Evolutionary conservation across 805 yeast species (phyloP).

Genomic region (Candida silvicultrix): DNA sequence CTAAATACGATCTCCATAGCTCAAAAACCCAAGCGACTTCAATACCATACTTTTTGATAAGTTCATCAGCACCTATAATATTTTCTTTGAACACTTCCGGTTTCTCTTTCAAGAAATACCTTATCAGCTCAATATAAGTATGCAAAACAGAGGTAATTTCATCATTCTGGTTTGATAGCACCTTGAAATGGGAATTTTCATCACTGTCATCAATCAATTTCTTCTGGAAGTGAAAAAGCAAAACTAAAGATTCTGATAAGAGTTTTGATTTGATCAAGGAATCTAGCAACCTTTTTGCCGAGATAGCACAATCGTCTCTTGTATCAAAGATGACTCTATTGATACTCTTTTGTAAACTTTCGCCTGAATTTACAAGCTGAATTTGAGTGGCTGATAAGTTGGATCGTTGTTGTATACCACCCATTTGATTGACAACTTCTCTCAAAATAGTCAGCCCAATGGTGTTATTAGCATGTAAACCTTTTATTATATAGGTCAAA

Average conservation of each 20-base stretch:
- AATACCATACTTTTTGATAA: slow-evolving; percentile 38
- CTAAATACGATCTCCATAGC: slow-evolving; percentile 56
- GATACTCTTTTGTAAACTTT: slow-evolving; percentile 47
- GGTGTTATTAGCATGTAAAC: slow-evolving; percentile 52
- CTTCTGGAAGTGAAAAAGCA: slow-evolving; percentile 46
- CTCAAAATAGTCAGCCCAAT: slow-evolving; percentile 58
- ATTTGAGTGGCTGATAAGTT: slow-evolving; percentile 66
- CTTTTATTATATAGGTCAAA: slow-evolving; percentile 51
- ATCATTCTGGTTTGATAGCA: slow-evolving; percentile 65
- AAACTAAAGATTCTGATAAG: slow-evolving; percentile 58
- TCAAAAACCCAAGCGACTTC: slow-evolving; percentile 66
- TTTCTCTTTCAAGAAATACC: slow-evolving; percentile 36
- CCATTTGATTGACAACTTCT: slow-evolving; percentile 65
- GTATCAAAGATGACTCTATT: slow-evolving; percentile 46
- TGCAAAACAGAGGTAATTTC: slow-evolving; percentile 64
- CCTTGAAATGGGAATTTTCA: slow-evolving; percentile 51
- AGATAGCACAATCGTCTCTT: slow-evolving; percentile 38
- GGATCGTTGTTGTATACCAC: slow-evolving; percentile 67
- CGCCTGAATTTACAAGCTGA: slow-evolving; percentile 57
- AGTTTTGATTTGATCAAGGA: slow-evolving; percentile 36
- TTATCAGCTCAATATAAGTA: slow-evolving; percentile 53
- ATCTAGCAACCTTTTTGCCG: slow-evolving; percentile 46
- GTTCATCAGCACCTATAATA: slow-evolving; percentile 34
- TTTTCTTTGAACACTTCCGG: slow-evolving; percentile 25
- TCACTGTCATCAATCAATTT: slow-evolving; percentile 29